Evolutionary conservation across 1,284 basidiomycete species (phyloP).

Genomic region (Dichomitus squalens): DNA sequence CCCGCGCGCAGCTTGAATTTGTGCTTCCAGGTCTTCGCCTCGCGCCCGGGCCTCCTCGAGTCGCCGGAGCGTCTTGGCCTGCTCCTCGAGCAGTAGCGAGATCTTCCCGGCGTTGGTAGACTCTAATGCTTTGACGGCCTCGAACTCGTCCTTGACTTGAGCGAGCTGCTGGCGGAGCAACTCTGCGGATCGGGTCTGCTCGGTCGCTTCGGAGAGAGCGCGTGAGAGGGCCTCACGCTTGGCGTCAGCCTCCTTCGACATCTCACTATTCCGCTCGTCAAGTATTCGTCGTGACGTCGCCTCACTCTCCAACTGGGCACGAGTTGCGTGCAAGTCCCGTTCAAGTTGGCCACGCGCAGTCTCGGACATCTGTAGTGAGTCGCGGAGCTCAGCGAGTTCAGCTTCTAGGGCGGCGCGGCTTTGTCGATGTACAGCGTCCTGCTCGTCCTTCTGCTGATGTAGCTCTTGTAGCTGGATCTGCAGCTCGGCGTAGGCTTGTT

Average conservation of each 20-base stretch:
- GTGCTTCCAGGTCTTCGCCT: conserved; percentile 72
- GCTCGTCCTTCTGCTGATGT: conserved; percentile 53
- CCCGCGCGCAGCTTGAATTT: conserved; percentile 65
- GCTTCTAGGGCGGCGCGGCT: conserved; percentile 54
- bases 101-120: conserved; percentile 66
- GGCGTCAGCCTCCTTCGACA: conserved; percentile 59
- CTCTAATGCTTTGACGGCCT: conserved; percentile 76
- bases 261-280: conserved; percentile 68
- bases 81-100: conserved; percentile 69
- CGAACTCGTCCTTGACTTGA: conserved; percentile 62
- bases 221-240: conserved; percentile 60
- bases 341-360: conserved; percentile 50
- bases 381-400: conserved; percentile 56
- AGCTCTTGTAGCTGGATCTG: conserved; percentile 60
- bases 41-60: conserved; percentile 75
- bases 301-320: conserved; percentile 66
- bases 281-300: conserved; percentile 56
- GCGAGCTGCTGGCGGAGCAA: conserved; percentile 70
- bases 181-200: conserved; percentile 64
- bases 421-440: conserved; percentile 55
- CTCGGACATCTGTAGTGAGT: conserved; percentile 43
- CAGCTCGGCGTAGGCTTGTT: conserved; percentile 70
- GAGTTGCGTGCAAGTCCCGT: conserved; percentile 64
- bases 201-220: conserved; percentile 70
- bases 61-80: conserved; percentile 65